Conservation (phyloP, 148 eudicot genomes). For the Vaccinium corymbosum region DNA sequence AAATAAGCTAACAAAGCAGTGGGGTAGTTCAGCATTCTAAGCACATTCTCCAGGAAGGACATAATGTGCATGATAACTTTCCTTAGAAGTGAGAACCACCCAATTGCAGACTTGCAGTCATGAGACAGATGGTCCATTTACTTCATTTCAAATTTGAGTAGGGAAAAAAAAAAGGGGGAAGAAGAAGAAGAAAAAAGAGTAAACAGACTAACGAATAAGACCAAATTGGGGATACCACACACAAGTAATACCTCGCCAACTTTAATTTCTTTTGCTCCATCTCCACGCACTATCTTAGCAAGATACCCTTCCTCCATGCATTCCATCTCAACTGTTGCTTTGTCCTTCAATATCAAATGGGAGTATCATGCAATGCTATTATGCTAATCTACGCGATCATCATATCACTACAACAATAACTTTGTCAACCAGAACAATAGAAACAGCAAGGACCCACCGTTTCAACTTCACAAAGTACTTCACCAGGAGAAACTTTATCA, state of each 20-base stretch:
- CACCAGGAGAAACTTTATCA: slow-evolving; percentile 84
- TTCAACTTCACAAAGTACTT: slow-evolving; percentile 99
- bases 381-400: not conserved
- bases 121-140: not conserved
- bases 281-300: slow-evolving; percentile 83
- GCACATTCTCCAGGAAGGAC: not conserved
- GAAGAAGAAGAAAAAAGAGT: not conserved
- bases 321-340: slow-evolving; percentile 99
- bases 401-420: not conserved
- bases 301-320: slow-evolving; percentile 97
- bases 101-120: not conserved
- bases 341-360: slow-evolving; percentile 50
- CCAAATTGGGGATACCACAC: not conserved
- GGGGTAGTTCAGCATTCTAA: not conserved
- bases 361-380: not conserved
- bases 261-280: slow-evolving; percentile 78
- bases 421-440: not conserved
- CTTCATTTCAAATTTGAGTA: not conserved
- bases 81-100: not conserved
- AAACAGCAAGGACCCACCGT: slow-evolving; percentile 48
- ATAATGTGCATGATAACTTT: not conserved
- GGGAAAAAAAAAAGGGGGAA: not conserved
- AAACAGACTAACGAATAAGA: not conserved
- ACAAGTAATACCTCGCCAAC: slow-evolving; percentile 71
- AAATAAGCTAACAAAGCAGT: not conserved